phyloP scores from a whole-genome alignment of 768 basidiomycete species.

The Termitomyces sp. region DNA sequence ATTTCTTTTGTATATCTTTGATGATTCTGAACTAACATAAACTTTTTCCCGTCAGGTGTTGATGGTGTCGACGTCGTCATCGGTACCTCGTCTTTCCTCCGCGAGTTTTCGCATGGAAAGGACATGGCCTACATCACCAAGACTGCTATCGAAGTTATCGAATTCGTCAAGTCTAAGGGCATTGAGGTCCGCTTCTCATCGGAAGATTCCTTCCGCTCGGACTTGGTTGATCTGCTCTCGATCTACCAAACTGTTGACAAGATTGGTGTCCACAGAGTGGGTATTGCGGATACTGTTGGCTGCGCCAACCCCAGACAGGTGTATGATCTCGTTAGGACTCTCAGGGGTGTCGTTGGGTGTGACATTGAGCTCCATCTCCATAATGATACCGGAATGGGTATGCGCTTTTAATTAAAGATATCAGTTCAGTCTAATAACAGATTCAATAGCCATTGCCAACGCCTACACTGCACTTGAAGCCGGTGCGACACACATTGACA shows the following conservation, averaged over 20 bases:
- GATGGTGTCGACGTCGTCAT: conserved; percentile 99
- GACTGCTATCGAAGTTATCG: conserved; percentile 96
- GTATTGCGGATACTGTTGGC: conserved; percentile 98
- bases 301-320: conserved; percentile 99
- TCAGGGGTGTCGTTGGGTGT: conserved; percentile 93
- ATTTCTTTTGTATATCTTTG: neutral
- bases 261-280: conserved; percentile 97
- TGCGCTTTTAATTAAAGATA: conserved; percentile 14
- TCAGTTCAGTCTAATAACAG: neutral
- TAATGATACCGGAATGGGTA: conserved; percentile 97
- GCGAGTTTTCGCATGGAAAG: conserved; percentile 99
- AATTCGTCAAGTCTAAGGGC: conserved; percentile 99
- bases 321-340: conserved; percentile 94
- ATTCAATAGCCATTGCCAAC: conserved; percentile 81
- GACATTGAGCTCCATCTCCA: conserved; percentile 99
- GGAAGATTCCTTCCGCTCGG: conserved; percentile 99
- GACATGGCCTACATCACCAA: conserved; percentile 99
- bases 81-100: conserved; percentile 97
- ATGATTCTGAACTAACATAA: neutral
- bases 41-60: conserved; percentile 54
- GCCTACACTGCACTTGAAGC: conserved; percentile 98
- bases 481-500: conserved; percentile 98
- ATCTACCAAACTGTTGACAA: conserved; percentile 99
- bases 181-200: conserved; percentile 99
- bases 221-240: conserved; percentile 95